phyloP scores from a whole-genome alignment of 1,284 basidiomycete genomes.

The Sutorius eximius region DNA sequence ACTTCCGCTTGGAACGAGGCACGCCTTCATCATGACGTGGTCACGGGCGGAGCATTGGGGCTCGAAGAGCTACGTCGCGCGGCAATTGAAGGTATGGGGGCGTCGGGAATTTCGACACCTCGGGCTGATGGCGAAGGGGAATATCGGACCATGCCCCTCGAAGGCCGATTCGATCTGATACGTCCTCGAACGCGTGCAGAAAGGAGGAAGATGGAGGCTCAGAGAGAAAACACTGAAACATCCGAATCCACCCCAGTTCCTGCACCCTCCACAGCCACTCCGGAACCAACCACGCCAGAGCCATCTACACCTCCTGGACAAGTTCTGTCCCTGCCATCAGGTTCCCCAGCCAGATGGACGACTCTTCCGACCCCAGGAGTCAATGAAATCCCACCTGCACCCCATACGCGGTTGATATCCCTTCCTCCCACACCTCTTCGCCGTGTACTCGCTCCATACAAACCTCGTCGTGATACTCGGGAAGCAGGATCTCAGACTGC shows the following conservation, averaged over 20 bases:
- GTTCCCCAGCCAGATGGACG: constrained; percentile 35
- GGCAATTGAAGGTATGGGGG: constrained; percentile 45
- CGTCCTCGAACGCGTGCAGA: constrained; percentile 51
- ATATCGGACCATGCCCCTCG: constrained; percentile 57
- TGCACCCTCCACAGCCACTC: constrained; percentile 1
- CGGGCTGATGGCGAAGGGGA: constrained; percentile 27
- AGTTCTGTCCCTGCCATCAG: constrained; percentile 19
- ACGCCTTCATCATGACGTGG: constrained; percentile 24
- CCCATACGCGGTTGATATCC: constrained; percentile 34
- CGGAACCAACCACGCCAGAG: constrained; percentile 21
- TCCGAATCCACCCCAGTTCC: constrained; percentile 8
- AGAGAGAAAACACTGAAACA: constrained; percentile 2
- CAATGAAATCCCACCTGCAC: constrained; percentile 48
- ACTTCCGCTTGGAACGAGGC: constrained; percentile 40
- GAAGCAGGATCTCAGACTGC: constrained; percentile 25
- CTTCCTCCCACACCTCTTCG: constrained; percentile 35
- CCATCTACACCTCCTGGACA: constrained; percentile 30
- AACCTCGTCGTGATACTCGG: constrained; percentile 16
- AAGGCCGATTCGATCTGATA: constrained; percentile 85
- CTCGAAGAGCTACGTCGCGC: constrained; percentile 71
- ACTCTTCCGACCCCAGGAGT: constrained; percentile 59
- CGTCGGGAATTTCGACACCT: constrained; percentile 8
- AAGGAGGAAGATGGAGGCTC: constrained; percentile 11
- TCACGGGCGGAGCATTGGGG: constrained; percentile 43
- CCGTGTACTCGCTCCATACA: constrained; percentile 16